Conservation (phyloP, 176 grass and related monocot species). For the Carex pumila region DNA sequence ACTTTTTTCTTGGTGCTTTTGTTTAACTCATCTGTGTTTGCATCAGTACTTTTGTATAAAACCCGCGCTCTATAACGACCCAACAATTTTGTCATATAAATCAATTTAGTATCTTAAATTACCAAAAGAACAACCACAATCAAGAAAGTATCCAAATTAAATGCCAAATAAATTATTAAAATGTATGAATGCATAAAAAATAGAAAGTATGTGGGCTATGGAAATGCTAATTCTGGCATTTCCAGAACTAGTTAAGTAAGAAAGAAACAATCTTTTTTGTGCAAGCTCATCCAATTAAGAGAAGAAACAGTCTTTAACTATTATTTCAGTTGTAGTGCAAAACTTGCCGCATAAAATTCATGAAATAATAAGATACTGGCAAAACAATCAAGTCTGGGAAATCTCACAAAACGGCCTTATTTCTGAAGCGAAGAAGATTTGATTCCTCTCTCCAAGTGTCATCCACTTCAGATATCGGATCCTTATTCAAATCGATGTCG, state of each 20-base stretch:
- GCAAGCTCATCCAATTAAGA: too few species aligned
- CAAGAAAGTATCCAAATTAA: not conserved
- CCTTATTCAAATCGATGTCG: not conserved
- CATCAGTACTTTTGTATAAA: not conserved
- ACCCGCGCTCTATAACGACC: not conserved
- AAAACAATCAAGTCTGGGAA: not conserved
- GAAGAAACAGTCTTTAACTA: not conserved
- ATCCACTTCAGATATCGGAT: not conserved
- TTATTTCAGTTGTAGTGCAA: too few species aligned
- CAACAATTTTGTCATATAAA: not conserved
- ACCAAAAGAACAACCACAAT: not conserved
- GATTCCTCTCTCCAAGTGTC: not conserved
- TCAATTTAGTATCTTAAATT: not conserved
- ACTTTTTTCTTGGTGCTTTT: too few species aligned
- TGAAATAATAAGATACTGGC: too few species aligned
- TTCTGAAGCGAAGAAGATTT: not conserved
- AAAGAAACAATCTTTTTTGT: not conserved
- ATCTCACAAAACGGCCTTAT: not conserved
- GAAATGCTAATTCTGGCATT: not conserved
- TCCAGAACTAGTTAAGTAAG: not conserved
- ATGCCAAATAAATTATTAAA: too few species aligned
- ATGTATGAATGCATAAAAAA: not conserved
- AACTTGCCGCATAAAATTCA: too few species aligned
- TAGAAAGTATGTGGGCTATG: too few species aligned
- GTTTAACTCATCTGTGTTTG: too few species aligned